Base-by-base conservation (phyloP, 495 filamentous ascomycete species). In the Choiromyces venosus region DNA sequence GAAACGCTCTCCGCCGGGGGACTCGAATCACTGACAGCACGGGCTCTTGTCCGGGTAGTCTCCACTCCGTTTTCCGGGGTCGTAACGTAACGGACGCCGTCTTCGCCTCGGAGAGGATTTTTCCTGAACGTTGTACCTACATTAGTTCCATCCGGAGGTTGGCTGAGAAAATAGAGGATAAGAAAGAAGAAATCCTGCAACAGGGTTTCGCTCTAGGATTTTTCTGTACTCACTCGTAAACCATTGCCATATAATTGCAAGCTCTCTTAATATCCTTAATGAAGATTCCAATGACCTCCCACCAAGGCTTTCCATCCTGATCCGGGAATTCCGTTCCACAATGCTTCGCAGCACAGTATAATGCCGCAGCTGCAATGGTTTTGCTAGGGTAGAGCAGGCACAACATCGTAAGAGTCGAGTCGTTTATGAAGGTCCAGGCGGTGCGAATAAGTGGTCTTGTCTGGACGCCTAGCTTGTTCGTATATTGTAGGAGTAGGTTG, bases 371-470 rank as follows among this genome's bases (percentile, higher is more conserved):
- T 46, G 93, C 92, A 69, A 99, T 91, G 25, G 91, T 91, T 46
- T 89, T 88, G 37, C 92, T 86, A 1, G 88, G 86, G 81, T 92
- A 92, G 37, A 94, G 84, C n/a, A 99, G 86, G 70, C 93, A 96
- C 33, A 98, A 84, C 67, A 90, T 88, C 29, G 93, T 97, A 69
- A 94, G 87, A 72, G 86, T 90, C 18, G 89, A 89, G 83, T 99
- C 95, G 82, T 95, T 97, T 69, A 97, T 86, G 79, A 97, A 98
- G 5, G 92, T 89, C 91, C 94, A 97, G 2, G 92, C 89, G 2
- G 92, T 88, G 69, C 94, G 89, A 36, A 98, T 83, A 37, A 84
- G 82, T 81, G 92, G 91, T 81, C 93, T 88, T 72, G 93, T 88
- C 71, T 90, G 86, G 44, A 91, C 83, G 40, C 87, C 84, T 71